Base-by-base conservation (phyloP, 2,329 filamentous ascomycete genomes). In the Fusarium heterosporum region DNA sequence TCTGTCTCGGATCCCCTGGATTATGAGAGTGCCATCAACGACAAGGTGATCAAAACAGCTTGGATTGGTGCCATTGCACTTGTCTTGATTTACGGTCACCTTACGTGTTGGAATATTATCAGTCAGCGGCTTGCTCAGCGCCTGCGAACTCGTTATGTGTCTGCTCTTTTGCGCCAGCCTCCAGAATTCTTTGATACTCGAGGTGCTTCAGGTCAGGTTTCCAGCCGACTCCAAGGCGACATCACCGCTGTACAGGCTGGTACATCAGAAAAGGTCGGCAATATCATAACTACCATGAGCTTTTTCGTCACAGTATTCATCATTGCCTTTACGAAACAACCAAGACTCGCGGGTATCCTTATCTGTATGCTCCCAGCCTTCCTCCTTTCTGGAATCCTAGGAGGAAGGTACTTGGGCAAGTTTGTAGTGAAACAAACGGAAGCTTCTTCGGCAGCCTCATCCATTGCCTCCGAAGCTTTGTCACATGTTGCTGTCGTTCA, bases 181-280 rank as follows among this genome's bases (percentile, higher is more conserved):
- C 83, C 87, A 3, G 80, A 85, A 12, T 90, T 86, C 73, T 90
- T 90, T 72, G 88, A 90, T 69, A 82, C 82, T 8, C 80, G 88
- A 3, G 83, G 85, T 40, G 82, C 63, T 10, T 70, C 87, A 0
- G 89, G 88, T 12, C 86, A 90, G 73, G 84, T 90, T 13, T 83
- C 86, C 2, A 85, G 86, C n/a, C 82, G 89, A 13, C 82, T 92
- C 36, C 87, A 88, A 71, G 83, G 83, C 57, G 89, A 92, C 69
- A 88, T 91, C 39, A 84, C 88, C 51, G 84, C 86, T 1, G 86
- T 92, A 42, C 89, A 89, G 68, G 84, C 85, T 0, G 90, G 89
- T n/a, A 90, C 89, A 0, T 88, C 86, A 1, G 90, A 91, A 75
- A 92, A 92, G 74, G 89, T 90, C 17, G 89, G 89, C 49, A 84